Base-by-base conservation (phyloP, 2,329 filamentous ascomycete species). In the Neonectria neomacrospora region DNA sequence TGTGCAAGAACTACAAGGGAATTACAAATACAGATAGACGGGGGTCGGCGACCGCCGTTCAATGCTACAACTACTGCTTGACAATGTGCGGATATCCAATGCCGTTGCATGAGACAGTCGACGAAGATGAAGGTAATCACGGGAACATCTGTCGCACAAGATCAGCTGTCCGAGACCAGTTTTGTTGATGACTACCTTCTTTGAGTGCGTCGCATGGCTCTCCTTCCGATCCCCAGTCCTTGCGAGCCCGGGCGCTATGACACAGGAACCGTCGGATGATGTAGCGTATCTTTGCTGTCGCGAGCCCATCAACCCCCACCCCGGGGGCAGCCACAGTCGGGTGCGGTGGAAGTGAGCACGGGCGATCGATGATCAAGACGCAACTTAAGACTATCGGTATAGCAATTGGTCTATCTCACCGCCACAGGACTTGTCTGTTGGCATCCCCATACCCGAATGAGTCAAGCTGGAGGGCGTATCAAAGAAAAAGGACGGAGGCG, bases 251-350 rank as follows among this genome's bases (percentile, higher is more conserved):
- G 39, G 44, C 51, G 39, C 26, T 37, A 41, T 59, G 61, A 59
- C 55, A 32, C n/a, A 50, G n/a, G 14, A 55, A 22, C 18, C 44
- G 42, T 22, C 20, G 16, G 51, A 55, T 48, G 32, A 52, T 47
- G 26, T 53, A 39, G 48, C 52, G 50, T 59, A 37, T 63, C 34
- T 42, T n/a, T 60, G 59, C 44, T 28, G 47, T 59, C 44, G 56
- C 18, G 45, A 41, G 42, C 26, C 58, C 58, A 64, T 47, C 61
- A 61, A 37, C 63, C 67, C 71, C 71, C 66, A 70, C 64, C 37
- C 41, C 53, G 22, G 50, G 48, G 47, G 39, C 59, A 68, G 71
- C 67, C 66, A 72, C 69, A 39, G 45, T 52, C 47, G 41, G 54
- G 63, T 39, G 20, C 53, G 39, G 59, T 55, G 62, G 63, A 68